Evolutionary conservation across 2,329 filamentous ascomycete genomes (phyloP).

Genomic region (Xylariales sp.): DNA sequence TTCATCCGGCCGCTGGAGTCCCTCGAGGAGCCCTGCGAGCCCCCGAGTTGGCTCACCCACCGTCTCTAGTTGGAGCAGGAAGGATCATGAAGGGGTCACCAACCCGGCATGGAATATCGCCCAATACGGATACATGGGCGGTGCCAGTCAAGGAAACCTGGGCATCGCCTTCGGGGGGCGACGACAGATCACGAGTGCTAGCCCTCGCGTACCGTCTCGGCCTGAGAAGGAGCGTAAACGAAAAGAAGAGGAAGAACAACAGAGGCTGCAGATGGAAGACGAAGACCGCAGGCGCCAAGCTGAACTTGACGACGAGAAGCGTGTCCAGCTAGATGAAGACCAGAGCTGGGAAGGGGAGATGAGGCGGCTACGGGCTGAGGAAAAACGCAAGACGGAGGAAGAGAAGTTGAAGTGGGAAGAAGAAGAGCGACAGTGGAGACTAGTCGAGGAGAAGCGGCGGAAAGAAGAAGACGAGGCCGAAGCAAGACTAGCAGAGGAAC

Average conservation of each 20-base stretch:
- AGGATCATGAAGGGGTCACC: conserved; percentile 81
- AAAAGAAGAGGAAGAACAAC: conserved; percentile 68
- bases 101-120: conserved; percentile 97
- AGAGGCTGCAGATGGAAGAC: conserved; percentile 65
- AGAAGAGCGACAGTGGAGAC: conserved; percentile 79
- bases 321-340: conserved; percentile 71
- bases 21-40: conserved; percentile 69
- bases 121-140: conserved; percentile 98
- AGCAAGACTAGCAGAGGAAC: conserved; percentile 73
- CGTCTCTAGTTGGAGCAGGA: conserved; percentile 92
- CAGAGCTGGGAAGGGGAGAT: conserved; percentile 74
- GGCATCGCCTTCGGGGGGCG: conserved; percentile 92
- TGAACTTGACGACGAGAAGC: conserved; percentile 70
- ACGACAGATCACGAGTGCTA: conserved; percentile 88
- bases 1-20: conserved; percentile 69
- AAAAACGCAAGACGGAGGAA: conserved; percentile 72
- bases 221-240: conserved; percentile 83
- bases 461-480: conserved; percentile 80
- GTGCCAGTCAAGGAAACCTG: conserved; percentile 93
- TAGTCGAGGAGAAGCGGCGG: conserved; percentile 77
- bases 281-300: conserved; percentile 60
- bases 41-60: conserved; percentile 65
- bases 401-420: conserved; percentile 82
- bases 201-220: conserved; percentile 81
- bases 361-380: conserved; percentile 66